phyloP scores from a whole-genome alignment of 2,329 filamentous ascomycete genomes.

The Fusarium verrucosum region DNA sequence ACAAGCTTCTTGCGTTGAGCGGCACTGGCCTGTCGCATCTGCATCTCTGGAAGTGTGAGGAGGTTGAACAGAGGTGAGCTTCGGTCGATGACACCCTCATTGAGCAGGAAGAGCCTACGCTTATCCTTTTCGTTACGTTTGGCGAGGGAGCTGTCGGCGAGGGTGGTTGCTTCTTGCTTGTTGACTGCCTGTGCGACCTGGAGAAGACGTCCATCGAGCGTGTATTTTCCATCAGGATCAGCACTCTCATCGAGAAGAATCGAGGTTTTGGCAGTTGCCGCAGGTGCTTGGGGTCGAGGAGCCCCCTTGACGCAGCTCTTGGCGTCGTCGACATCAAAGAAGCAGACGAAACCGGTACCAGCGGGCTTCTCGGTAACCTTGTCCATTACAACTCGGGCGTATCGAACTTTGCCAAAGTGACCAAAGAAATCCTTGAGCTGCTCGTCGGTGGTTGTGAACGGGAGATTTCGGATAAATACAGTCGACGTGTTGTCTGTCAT shows the following conservation, averaged over 20 bases:
- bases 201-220: slow-evolving; percentile 86
- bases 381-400: slow-evolving; percentile 91
- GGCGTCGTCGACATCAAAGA: slow-evolving; percentile 79
- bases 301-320: slow-evolving; percentile 78
- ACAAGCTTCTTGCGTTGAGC: slow-evolving; percentile 91
- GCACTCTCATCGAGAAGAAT: slow-evolving; percentile 86
- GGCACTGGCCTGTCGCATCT: slow-evolving; percentile 86
- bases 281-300: slow-evolving; percentile 63
- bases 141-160: slow-evolving; percentile 74
- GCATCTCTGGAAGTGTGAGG: slow-evolving; percentile 80
- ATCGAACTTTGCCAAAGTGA: slow-evolving; percentile 88
- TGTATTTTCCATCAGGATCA: slow-evolving; percentile 87
- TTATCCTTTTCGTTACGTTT: slow-evolving; percentile 82
- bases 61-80: slow-evolving; percentile 80
- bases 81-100: slow-evolving; percentile 83
- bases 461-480: slow-evolving; percentile 92
- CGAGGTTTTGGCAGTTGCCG: slow-evolving; percentile 73
- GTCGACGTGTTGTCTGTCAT: slow-evolving; percentile 73
- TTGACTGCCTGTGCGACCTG: slow-evolving; percentile 86
- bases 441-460: slow-evolving; percentile 87
- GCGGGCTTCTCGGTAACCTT: slow-evolving; percentile 84
- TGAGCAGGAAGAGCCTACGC: slow-evolving; percentile 85
- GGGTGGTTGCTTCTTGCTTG: slow-evolving; percentile 78
- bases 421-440: slow-evolving; percentile 84
- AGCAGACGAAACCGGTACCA: slow-evolving; percentile 95